phyloP scores from a whole-genome alignment of 768 basidiomycete species.

The Polyporus arcularius region DNA sequence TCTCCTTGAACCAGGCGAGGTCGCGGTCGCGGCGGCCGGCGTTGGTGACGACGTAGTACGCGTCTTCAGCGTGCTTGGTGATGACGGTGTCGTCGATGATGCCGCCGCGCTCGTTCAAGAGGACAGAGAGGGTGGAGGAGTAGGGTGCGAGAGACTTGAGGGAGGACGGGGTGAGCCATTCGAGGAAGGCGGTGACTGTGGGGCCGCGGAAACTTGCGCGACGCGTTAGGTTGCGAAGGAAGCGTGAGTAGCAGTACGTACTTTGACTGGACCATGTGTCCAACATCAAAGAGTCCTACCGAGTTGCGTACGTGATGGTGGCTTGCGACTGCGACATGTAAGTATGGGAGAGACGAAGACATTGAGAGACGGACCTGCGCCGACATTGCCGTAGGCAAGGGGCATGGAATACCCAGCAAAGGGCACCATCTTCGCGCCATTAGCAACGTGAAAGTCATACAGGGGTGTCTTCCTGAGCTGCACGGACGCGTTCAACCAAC shows the following conservation, averaged over 20 bases:
- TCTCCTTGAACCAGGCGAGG: constrained; percentile 70
- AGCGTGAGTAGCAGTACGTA: constrained; percentile 34
- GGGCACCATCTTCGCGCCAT: constrained; percentile 92
- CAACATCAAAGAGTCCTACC: constrained; percentile 93
- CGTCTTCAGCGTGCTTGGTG: constrained; percentile 76
- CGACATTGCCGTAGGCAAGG: constrained; percentile 77
- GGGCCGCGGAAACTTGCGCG: constrained; percentile 73
- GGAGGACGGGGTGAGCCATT: constrained; percentile 88
- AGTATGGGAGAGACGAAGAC: constrained; percentile 9
- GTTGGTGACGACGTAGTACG: constrained; percentile 96
- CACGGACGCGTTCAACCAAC: not conserved
- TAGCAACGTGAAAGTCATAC: constrained; percentile 84
- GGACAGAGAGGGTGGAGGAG: constrained; percentile 82
- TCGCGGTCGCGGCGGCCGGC: constrained; percentile 86
- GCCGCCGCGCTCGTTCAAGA: constrained; percentile 87
- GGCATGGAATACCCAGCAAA: constrained; percentile 98
- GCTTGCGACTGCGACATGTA: constrained; percentile 64
- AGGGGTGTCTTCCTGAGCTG: constrained; percentile 69
- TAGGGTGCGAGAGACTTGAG: constrained; percentile 67
- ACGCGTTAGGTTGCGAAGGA: not conserved
- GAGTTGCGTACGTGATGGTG: constrained; percentile 85
- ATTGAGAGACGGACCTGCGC: constrained; percentile 58
- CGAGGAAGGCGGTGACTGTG: constrained; percentile 77
- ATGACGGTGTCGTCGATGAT: constrained; percentile 97
- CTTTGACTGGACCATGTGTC: constrained; percentile 97